Conservation (phyloP, 1,139 yeast genomes). For the Yamadazyma dushanensis region DNA sequence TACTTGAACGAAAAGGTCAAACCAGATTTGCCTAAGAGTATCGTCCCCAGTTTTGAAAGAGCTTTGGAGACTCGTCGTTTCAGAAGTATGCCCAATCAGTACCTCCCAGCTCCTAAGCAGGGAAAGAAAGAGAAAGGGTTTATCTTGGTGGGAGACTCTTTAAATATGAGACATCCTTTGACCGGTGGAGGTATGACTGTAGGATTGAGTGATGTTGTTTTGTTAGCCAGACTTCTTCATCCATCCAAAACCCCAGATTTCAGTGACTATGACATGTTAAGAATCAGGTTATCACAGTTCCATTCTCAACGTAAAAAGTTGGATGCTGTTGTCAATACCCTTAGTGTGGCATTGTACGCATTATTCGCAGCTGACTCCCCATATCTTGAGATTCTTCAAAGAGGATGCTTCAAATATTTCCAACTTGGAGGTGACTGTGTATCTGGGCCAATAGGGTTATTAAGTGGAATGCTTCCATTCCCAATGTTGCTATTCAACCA, state of each 20-base stretch:
- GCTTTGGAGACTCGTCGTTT: slow-evolving; percentile 49
- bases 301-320: slow-evolving; percentile 75
- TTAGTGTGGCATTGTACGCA: slow-evolving; percentile 86
- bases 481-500: slow-evolving; percentile 78
- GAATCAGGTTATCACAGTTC: slow-evolving; percentile 59
- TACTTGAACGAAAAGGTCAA: slow-evolving; percentile 63
- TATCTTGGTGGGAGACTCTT: slow-evolving; percentile 85
- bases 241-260: slow-evolving; percentile 60
- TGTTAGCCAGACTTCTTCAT: slow-evolving; percentile 60
- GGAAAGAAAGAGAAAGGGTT: slow-evolving; percentile 70
- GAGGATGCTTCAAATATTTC: slow-evolving; percentile 88
- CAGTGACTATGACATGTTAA: slow-evolving; percentile 53
- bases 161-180: slow-evolving; percentile 96
- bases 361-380: slow-evolving; percentile 83
- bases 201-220: slow-evolving; percentile 82
- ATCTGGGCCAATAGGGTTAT: slow-evolving; percentile 75
- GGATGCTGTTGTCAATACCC: slow-evolving; percentile 83
- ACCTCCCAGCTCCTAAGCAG: slow-evolving; percentile 69
- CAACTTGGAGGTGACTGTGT: slow-evolving; percentile 80
- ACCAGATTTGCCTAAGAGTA: slow-evolving; percentile 64
- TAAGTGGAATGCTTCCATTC: slow-evolving; percentile 77
- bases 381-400: slow-evolving; percentile 68
- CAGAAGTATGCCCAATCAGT: slow-evolving; percentile 94
- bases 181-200: slow-evolving; percentile 99
- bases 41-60: slow-evolving; percentile 64